Conservation (phyloP, 1,284 basidiomycete genomes). For the Marasmius tenuissimus region DNA sequence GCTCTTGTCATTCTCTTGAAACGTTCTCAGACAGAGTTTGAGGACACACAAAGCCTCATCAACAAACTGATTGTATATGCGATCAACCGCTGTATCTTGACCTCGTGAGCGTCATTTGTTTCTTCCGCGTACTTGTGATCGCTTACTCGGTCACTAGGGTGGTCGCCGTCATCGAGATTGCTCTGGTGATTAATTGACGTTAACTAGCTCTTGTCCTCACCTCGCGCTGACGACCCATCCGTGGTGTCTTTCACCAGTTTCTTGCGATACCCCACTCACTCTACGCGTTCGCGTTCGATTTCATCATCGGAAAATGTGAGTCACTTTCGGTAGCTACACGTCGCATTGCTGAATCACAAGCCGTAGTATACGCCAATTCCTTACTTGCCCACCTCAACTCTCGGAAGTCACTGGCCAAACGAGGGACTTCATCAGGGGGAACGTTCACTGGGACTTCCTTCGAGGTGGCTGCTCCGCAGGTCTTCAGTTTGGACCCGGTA, state of each 20-base stretch:
- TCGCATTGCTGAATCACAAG: neutral
- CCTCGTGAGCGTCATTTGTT: conserved; percentile 34
- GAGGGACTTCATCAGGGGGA: conserved; percentile 12
- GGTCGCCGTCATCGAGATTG: conserved; percentile 39
- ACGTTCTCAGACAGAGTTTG: conserved; percentile 34
- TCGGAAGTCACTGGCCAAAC: conserved; percentile 29
- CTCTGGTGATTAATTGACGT: conserved; percentile 36
- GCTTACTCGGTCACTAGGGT: conserved; percentile 23
- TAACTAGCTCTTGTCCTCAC: neutral
- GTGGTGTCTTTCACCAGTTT: conserved; percentile 25
- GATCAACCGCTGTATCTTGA: conserved; percentile 46
- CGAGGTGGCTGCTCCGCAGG: neutral
- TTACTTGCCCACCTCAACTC: conserved; percentile 44
- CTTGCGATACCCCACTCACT: conserved; percentile 36
- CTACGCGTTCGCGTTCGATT: conserved; percentile 44
- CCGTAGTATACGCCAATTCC: conserved; percentile 44
- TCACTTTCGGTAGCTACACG: neutral
- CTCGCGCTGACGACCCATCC: neutral
- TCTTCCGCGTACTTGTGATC: neutral
- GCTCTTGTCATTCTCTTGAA: conserved; percentile 38
- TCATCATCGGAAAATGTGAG: conserved; percentile 47
- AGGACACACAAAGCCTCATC: conserved; percentile 40
- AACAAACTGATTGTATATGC: conserved; percentile 43
- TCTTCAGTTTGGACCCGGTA: neutral
- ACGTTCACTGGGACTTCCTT: conserved; percentile 12